Percentiles rank a stretch among this genome's conserved stretches.
These are phyloP conservation scores for Phytopythium cucurbitacearum DNA, from an alignment of 352 stramenopile genomes.

Conservation along the genomic window DNA sequence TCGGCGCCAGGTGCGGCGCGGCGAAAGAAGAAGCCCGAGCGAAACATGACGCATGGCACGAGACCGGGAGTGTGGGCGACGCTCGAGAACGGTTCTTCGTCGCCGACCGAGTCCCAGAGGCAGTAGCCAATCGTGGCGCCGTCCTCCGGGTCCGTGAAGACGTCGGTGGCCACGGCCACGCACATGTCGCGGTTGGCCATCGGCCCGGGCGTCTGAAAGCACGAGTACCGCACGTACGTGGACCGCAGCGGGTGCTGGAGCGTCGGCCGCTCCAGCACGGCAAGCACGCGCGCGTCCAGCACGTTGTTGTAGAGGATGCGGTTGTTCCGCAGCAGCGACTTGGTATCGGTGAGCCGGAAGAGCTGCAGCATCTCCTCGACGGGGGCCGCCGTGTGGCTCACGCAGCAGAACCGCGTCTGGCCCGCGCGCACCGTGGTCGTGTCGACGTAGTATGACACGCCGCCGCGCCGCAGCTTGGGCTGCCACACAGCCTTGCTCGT, in stretches of 20 bases:
- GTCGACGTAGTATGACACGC: conserved; percentile 51
- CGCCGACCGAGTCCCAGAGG: conserved; percentile 54
- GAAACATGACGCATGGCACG: conserved; percentile 31
- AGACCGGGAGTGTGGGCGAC: conserved; percentile 12
- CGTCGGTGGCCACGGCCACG: conserved; percentile 26
- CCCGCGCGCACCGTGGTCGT: conserved; percentile 25
- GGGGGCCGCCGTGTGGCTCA: conserved; percentile 27
- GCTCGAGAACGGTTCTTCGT: neutral
- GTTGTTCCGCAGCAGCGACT: conserved; percentile 32
- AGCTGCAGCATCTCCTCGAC: conserved; percentile 47
- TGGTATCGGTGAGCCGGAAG: conserved; percentile 35
- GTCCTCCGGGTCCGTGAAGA: conserved; percentile 24
- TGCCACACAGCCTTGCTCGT: conserved; percentile 33
- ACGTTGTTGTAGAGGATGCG: conserved; percentile 45
- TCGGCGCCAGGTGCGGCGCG: conserved; percentile 13
- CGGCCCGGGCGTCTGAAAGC: conserved; percentile 25
- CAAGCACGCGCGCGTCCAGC: conserved; percentile 35
- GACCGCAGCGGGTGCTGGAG: conserved; percentile 28
- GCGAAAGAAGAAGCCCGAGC: conserved; percentile 46
- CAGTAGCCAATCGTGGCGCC: conserved; percentile 54
- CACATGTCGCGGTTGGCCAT: conserved; percentile 36
- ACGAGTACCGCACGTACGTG: conserved; percentile 28
- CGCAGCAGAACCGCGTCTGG: conserved; percentile 55
- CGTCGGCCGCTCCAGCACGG: conserved; percentile 31
- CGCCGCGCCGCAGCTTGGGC: conserved; percentile 35